Evolutionary conservation across 805 yeast species (phyloP), one percentile per base, ranked within the genome.

Genomic region (Saturnispora besseyi): DNA sequence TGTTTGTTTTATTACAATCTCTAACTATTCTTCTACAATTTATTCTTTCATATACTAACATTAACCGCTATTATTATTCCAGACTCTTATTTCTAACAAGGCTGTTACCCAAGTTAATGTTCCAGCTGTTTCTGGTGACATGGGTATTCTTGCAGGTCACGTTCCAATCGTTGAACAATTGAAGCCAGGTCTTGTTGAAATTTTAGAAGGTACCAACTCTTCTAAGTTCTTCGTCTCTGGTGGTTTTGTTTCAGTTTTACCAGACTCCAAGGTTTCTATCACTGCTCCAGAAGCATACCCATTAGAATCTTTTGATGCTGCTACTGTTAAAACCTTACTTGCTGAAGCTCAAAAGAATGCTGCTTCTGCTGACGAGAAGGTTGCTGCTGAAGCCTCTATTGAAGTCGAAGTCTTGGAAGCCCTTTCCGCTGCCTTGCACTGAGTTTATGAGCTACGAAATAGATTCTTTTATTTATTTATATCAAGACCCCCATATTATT

Each of bases 361-460:
- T 41, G 63, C 83, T 53, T 84, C 95, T 53, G 71, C 91, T 45
- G 97, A 87, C 61, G 96, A 87, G 74, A 79, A 77, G 52, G 86
- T 80, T 57, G 93, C 95, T 61, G 95, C 96, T 58, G 95, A 87
- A 75, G 98, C 98, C 63, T 81, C 83, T 69, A 87, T 93, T 66
- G 93, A 91, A 78, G 77, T 91, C 66, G 97, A 93, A 75, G 96
- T 93, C 51, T 81, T 93, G 68, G 96, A 91, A 81, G 93, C 96
- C 62, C 77, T 91, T 68, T 84, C 86, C 69, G 79, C 83, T 61
- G 81, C 84, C 68, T 88, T 57, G 48, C 57, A 55, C 41, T 57
- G 52, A 46, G 36, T 44, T 34, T 41, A 31, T 30, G 36, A 30
- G 31, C 33, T 41, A 29, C 31, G 33, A 29, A 41, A 41, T 41